A percentile compares a stretch with the other conserved stretches of the same genome.
These are phyloP conservation scores for Leccinum subspadiceum DNA, from an alignment of 1,284 basidiomycete genomes.

Conservation along the genomic window DNA sequence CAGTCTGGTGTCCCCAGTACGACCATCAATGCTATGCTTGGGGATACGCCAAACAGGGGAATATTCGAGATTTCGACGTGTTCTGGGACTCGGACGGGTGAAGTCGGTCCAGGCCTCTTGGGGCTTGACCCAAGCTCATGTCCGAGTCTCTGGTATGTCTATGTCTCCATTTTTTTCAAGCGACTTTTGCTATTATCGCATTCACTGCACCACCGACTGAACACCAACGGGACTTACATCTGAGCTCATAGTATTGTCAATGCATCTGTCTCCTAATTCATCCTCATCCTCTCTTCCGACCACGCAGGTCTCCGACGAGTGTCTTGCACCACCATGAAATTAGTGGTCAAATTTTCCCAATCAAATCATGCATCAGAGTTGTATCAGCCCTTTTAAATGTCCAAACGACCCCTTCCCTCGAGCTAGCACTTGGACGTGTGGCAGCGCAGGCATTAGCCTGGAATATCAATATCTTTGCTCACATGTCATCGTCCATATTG, in stretches of 20 bases:
- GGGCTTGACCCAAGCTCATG: slow-evolving; percentile 19
- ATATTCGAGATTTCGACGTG: slow-evolving; percentile 45
- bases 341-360: slow-evolving; percentile 54
- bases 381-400: slow-evolving; percentile 58
- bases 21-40: slow-evolving; percentile 46
- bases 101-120: too few species aligned
- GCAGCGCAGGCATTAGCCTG: slow-evolving; percentile 73
- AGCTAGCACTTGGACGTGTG: slow-evolving; percentile 22
- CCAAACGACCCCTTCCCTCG: slow-evolving; percentile 37
- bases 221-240: slow-evolving; percentile 63
- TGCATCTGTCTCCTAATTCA: slow-evolving; percentile 3
- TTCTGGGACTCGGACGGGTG: slow-evolving; percentile 19
- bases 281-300: slow-evolving; percentile 26
- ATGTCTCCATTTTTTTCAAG: slow-evolving; percentile 11
- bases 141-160: slow-evolving; percentile 37
- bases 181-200: neutral
- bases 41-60: slow-evolving; percentile 48
- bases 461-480: slow-evolving; percentile 78
- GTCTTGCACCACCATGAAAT: slow-evolving; percentile 67
- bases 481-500: slow-evolving; percentile 91
- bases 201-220: slow-evolving; percentile 46
- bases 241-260: slow-evolving; percentile 50
- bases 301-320: slow-evolving; percentile 45
- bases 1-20: slow-evolving; percentile 35
- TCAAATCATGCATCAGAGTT: slow-evolving; percentile 62